Conservation (phyloP, 1,139 yeast genomes). For the Diutina sp. region DNA sequence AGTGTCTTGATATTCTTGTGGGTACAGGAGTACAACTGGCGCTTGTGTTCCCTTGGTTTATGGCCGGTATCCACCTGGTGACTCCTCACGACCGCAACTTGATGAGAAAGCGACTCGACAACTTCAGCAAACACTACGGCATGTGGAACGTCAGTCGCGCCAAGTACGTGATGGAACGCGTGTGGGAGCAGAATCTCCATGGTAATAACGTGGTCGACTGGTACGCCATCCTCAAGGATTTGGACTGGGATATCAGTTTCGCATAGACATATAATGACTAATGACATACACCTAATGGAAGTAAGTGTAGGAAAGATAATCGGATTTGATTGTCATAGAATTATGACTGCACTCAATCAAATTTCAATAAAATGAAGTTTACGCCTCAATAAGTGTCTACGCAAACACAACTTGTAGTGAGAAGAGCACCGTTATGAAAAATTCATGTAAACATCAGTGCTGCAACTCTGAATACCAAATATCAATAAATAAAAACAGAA, state of each 20-base stretch:
- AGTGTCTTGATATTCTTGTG: constrained; percentile 48
- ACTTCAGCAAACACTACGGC: constrained; percentile 45
- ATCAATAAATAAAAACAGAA: too few species aligned
- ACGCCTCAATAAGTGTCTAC: too few species aligned
- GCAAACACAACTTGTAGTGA: too few species aligned
- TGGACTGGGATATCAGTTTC: constrained; percentile 74
- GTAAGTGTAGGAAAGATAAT: too few species aligned
- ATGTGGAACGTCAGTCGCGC: constrained; percentile 59
- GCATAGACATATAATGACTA: constrained; percentile 19
- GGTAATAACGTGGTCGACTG: constrained; percentile 35
- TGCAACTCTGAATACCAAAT: too few species aligned
- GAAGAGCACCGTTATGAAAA: too few species aligned
- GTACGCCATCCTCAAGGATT: constrained; percentile 50
- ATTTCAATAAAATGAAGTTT: too few species aligned
- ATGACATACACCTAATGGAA: neutral
- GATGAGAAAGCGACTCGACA: constrained; percentile 42
- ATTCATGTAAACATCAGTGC: too few species aligned
- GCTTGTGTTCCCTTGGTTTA: constrained; percentile 62
- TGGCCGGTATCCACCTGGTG: constrained; percentile 62
- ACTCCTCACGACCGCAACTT: constrained; percentile 32
- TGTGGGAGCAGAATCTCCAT: constrained; percentile 26
- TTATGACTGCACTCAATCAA: too few species aligned
- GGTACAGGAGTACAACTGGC: constrained; percentile 63
- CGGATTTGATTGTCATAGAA: neutral
- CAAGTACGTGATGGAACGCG: constrained; percentile 42